Evolutionary conservation across 176 grass and related monocot species (phyloP), one percentile per base, ranked within the genome.

Genomic region (Oryza brachyantha): DNA sequence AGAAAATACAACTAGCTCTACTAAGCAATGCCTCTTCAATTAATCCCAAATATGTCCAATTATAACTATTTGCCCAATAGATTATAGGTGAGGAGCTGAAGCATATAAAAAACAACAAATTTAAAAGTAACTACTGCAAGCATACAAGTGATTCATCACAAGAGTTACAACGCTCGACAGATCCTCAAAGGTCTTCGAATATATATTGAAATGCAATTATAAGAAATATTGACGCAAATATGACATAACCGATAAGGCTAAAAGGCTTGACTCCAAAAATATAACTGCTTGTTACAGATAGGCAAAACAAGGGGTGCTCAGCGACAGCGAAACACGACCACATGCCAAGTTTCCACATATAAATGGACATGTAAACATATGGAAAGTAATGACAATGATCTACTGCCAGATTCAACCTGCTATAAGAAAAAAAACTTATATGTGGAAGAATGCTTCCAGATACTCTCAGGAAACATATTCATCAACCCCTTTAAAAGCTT

Each of bases 381-480:
- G 4, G 34, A 76, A 72, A 22, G 35, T 68, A 59, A 86, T 68
- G 70, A 68, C 28, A 66, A 80, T 11, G 4, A 59, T 67, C 61
- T 67, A 28, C 7, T 8, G n/a, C n/a, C n/a, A n/a, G n/a, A n/a
- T n/a, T 13, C n/a, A 46, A 34, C 11, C 68, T 58, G 4, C 2
- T 64, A 65, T 8, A 57, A 25, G 0, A 36, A 36, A 41, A 42
- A 21, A 55, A 32, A 19, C 0, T 64, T 69, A 52, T 19, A 29
- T 2, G 38, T 25, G 61, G 5, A 7, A 14, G 31, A 34, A 70
- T 39, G 28, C 13, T 39, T 73, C 2, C 11, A 26, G 40, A 31
- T 1, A n/a, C 13, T 68, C 54, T 10, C 41, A 43, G 41, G 41
- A 14, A 13, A 14, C 41, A 43, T 42, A 78, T 17, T 62, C 42